Evolutionary conservation across 805 yeast species (phyloP).

Genomic region (Nakazawaea siamensis): DNA sequence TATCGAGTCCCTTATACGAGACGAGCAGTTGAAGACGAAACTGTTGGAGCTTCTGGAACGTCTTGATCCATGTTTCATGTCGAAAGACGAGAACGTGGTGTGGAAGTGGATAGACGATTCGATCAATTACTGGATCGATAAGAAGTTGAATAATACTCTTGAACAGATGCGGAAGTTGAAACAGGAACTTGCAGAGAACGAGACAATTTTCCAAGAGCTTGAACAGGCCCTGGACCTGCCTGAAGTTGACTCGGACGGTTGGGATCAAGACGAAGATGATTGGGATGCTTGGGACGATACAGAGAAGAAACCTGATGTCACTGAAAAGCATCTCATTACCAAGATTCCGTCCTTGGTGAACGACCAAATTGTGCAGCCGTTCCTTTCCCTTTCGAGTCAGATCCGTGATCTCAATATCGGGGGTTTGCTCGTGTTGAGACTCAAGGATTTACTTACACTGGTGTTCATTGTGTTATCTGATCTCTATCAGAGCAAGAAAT

Average conservation of each 20-base stretch:
- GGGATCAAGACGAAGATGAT: slow-evolving; percentile 12
- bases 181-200: background rate
- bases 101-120: slow-evolving; percentile 7
- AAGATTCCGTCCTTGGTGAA: slow-evolving; percentile 11
- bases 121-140: slow-evolving; percentile 10
- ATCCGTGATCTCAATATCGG: slow-evolving; percentile 15
- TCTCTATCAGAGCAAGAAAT: slow-evolving; percentile 14
- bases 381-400: slow-evolving; percentile 8
- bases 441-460: slow-evolving; percentile 19
- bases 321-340: slow-evolving; percentile 11
- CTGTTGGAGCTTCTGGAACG: background rate
- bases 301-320: slow-evolving; percentile 2
- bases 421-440: slow-evolving; percentile 16
- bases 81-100: slow-evolving; percentile 6
- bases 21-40: background rate
- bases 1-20: slow-evolving; percentile 7
- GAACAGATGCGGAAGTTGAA: background rate
- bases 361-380: slow-evolving; percentile 15
- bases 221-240: slow-evolving; percentile 6
- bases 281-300: slow-evolving; percentile 20
- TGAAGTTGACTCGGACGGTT: background rate
- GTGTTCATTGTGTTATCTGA: slow-evolving; percentile 17
- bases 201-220: background rate
- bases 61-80: slow-evolving; percentile 5
- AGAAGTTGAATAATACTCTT: slow-evolving; percentile 8